phyloP scores from a whole-genome alignment of 257 asterid species.

The Solanum lignicaule region DNA sequence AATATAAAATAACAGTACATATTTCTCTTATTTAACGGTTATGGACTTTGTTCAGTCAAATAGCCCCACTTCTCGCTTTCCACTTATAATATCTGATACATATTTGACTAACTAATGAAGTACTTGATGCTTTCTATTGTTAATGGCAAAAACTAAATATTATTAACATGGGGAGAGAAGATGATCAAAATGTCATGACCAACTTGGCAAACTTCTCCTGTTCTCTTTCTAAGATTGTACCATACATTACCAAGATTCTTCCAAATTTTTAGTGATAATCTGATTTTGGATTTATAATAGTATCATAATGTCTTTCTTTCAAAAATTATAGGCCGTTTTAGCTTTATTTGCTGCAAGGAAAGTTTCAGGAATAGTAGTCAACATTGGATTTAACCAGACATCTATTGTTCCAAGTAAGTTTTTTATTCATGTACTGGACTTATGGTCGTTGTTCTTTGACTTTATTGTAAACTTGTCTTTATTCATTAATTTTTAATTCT shows the following conservation, averaged over 20 bases:
- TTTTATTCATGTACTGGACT: not conserved
- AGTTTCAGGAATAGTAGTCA: conserved; percentile 86
- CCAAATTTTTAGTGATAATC: not conserved
- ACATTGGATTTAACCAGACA: conserved; percentile 89
- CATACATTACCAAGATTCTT: not conserved
- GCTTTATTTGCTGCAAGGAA: conserved; percentile 86
- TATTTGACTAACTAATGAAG: not conserved
- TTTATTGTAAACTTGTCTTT: not conserved
- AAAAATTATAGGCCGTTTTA: conserved; percentile 62
- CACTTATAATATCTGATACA: not conserved
- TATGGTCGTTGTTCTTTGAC: not conserved
- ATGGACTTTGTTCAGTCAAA: not conserved
- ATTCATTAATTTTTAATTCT: not conserved
- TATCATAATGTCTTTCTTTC: not conserved
- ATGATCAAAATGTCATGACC: not conserved
- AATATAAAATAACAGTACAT: not conserved
- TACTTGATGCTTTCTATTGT: not conserved
- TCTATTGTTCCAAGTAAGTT: conserved; percentile 83
- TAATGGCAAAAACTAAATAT: not conserved
- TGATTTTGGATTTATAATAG: not conserved
- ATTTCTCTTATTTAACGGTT: not conserved
- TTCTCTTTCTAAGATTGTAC: not conserved
- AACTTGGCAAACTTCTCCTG: not conserved
- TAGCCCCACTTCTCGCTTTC: not conserved
- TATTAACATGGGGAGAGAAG: not conserved